Evolutionary conservation across 495 filamentous ascomycete genomes (phyloP), one percentile per base, ranked within the genome.

Genomic region (Amniculicola lignicola): DNA sequence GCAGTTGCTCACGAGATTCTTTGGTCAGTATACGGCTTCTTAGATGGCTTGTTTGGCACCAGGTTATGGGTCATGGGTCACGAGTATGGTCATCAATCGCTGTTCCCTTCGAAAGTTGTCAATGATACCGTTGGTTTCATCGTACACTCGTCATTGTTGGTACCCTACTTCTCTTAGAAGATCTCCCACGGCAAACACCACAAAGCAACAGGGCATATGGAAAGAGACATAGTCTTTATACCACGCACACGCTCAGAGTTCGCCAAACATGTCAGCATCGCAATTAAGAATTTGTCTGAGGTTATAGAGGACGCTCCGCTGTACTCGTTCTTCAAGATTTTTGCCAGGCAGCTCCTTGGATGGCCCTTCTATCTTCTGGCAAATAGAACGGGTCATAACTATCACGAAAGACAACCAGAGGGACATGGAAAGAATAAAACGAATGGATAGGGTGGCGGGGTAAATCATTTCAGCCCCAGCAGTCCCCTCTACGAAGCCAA

Each of bases 191-290:
- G 79, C 54, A 80, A 82, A 48, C 84, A 88, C 67, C 84, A 88
- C 73, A 85, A 95, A 77, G 88, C 89, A 41, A 96, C 92, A 31
- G 91, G 89, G 55, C 80, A 97, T 78, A 76, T 97, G 61, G 88
- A 91, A 69, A 86, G 89, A 61, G 92, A 97, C 74, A 96, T 95
- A 88, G 92, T 96, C 54, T 96, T 95, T 74, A 77, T 95, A 2
- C 92, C 92, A 28, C 87, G 85, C 74, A 89, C 87, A 52, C 82
- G 90, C 22, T 78, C 88, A 43, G 69, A 84, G 67, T 86, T 84
- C 61, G 87, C 88, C 31, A 78, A 74, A 44, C 81, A 82, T 39
- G 56, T 88, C 50, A 88, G 88, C 61, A 77, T 74, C 54, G 60
- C 87, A 43, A 72, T 79, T 48, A 84, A 94, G 67, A 89, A 96